These are phyloP conservation scores for Cercospora zeae-maydis DNA, from an alignment of 2,329 filamentous ascomycete genomes.

Conservation along the genomic window DNA sequence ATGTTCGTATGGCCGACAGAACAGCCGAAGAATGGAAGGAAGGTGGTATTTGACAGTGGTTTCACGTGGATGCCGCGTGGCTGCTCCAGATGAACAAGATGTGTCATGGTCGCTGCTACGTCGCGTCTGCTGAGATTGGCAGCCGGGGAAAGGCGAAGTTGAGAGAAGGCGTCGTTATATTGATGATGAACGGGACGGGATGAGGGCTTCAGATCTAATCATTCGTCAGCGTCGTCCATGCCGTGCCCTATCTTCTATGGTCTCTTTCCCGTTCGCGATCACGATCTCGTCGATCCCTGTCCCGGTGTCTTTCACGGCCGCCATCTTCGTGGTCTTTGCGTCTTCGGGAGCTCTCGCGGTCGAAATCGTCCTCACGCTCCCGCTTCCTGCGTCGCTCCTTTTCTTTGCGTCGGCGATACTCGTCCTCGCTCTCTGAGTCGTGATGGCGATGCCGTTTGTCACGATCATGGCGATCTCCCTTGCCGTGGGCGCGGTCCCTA, in stretches of 20 bases:
- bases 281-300: conserved; percentile 16
- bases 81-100: background rate
- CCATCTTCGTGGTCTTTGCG: conserved; percentile 25
- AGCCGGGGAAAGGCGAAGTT: background rate
- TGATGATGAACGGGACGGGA: background rate
- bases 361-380: conserved; percentile 17
- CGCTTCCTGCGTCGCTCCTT: conserved; percentile 27
- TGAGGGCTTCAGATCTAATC: conserved; percentile 10
- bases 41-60: background rate
- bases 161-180: background rate
- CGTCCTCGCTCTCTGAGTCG: conserved; percentile 28
- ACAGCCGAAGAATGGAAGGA: background rate
- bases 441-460: conserved; percentile 22
- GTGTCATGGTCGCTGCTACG: background rate
- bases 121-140: background rate
- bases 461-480: conserved; percentile 19
- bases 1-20: background rate
- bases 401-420: conserved; percentile 30
- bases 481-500: conserved; percentile 16
- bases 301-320: conserved; percentile 24
- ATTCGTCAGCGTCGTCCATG: conserved; percentile 15
- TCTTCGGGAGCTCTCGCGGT: conserved; percentile 21
- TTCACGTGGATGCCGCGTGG: background rate
- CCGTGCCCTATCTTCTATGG: conserved; percentile 19
- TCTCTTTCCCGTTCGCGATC: conserved; percentile 22